These are phyloP conservation scores for bread wheat (Triticum aestivum) DNA, from an alignment of 176 grass and related monocot species.

Conservation along the genomic window DNA sequence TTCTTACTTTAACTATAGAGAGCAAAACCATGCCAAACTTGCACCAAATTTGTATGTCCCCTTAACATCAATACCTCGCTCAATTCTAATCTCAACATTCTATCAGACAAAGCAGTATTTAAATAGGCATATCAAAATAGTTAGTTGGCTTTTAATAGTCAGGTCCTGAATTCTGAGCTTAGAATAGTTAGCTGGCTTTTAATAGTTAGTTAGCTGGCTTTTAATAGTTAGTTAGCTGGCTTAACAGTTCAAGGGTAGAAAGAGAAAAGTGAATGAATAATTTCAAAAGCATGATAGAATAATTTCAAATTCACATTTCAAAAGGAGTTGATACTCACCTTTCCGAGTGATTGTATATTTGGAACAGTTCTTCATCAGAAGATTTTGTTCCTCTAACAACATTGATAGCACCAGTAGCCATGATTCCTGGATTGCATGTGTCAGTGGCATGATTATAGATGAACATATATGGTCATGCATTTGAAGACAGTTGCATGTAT, in stretches of 20 bases:
- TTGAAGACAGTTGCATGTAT: background rate
- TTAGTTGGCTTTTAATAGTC: background rate
- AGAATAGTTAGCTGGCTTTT: background rate
- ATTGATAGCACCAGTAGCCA: constrained; percentile 93
- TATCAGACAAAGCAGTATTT: background rate
- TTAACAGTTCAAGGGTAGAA: background rate
- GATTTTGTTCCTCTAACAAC: constrained; percentile 93
- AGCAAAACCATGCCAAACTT: background rate
- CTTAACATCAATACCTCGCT: background rate
- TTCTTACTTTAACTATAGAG: constrained; percentile 14
- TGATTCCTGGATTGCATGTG: constrained; percentile 62
- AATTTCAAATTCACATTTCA: background rate
- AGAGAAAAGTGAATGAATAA: background rate
- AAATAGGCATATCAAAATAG: background rate
- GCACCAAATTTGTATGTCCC: background rate
- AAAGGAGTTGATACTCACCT: constrained; percentile 44
- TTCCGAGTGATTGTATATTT: constrained; percentile 94
- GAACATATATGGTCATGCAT: background rate
- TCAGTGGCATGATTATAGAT: background rate
- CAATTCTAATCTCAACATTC: constrained; percentile 16
- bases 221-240: background rate
- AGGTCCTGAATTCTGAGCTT: background rate
- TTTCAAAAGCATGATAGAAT: background rate
- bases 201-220: background rate
- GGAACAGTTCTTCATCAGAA: constrained; percentile 73